phyloP scores from a whole-genome alignment of 2,329 filamentous ascomycete species.

The Didymella segeticola region DNA sequence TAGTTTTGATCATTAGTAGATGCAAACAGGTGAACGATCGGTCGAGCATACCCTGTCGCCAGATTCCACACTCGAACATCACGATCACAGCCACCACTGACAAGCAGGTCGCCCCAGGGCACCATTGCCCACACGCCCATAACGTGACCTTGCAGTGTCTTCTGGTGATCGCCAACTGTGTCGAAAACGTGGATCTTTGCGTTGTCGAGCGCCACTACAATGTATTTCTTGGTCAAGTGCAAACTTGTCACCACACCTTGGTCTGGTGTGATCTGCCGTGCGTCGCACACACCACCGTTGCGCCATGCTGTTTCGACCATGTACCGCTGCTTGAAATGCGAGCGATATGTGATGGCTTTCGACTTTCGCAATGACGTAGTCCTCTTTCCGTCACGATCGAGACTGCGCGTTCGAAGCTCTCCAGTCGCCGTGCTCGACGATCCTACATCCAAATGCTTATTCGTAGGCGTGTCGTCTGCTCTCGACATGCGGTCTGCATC shows the following conservation, averaged over 20 bases:
- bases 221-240: constrained; percentile 93
- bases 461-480: constrained; percentile 32
- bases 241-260: constrained; percentile 96
- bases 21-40: not conserved
- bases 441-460: constrained; percentile 37
- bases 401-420: constrained; percentile 59
- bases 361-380: constrained; percentile 53
- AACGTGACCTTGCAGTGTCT: constrained; percentile 90
- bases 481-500: constrained; percentile 37
- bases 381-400: constrained; percentile 59
- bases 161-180: constrained; percentile 84
- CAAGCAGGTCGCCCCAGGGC: constrained; percentile 92
- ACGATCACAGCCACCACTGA: constrained; percentile 94
- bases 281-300: constrained; percentile 82
- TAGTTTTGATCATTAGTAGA: constrained; percentile 23
- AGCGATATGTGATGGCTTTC: constrained; percentile 84
- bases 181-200: constrained; percentile 99
- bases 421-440: constrained; percentile 56
- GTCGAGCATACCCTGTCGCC: constrained; percentile 75
- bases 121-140: constrained; percentile 99
- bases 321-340: constrained; percentile 97
- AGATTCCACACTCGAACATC: constrained; percentile 98
- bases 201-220: constrained; percentile 96
- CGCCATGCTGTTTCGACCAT: constrained; percentile 97
- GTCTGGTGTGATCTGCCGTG: constrained; percentile 91